Conservation (phyloP, 495 filamentous ascomycete genomes). For the Baudoinia panamericana region DNA sequence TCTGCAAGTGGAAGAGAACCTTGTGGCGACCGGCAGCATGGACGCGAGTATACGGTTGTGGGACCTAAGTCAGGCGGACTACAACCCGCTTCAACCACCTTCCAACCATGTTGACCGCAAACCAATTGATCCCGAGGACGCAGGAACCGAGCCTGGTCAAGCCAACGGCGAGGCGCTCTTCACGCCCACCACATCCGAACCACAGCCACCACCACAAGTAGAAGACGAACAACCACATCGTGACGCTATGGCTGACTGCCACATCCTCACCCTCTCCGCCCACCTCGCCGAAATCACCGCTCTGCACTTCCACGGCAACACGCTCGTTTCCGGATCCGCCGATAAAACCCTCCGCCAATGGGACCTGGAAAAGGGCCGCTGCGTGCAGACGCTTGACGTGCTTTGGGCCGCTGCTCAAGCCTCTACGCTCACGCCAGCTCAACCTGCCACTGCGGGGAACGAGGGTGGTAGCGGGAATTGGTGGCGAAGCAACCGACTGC, state of each 20-base stretch:
- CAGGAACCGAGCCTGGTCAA: too few relatives aligned
- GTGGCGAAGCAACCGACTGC: too few relatives aligned
- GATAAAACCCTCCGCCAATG: conserved; percentile 97
- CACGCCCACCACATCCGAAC: conserved; percentile 6
- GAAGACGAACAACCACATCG: conserved; percentile 40
- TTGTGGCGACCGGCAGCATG: conserved; percentile 89
- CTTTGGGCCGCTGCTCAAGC: conserved; percentile 96
- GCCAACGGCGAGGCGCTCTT: conserved; percentile 31
- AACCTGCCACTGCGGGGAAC: too few relatives aligned
- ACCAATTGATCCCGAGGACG: conserved; percentile 38
- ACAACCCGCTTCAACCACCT: conserved; percentile 27
- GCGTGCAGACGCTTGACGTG: conserved; percentile 96
- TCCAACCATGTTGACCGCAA: conserved; percentile 50
- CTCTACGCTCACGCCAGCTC: too few relatives aligned
- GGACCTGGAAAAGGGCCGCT: conserved; percentile 90
- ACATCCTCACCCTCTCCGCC: conserved; percentile 70
- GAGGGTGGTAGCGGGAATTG: background rate
- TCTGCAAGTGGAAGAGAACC: conserved; percentile 88
- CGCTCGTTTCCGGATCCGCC: conserved; percentile 85
- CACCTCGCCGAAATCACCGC: conserved; percentile 94
- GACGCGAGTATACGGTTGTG: conserved; percentile 91
- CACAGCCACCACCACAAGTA: background rate
- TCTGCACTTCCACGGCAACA: conserved; percentile 74
- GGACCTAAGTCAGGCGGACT: conserved; percentile 67
- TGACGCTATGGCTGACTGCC: conserved; percentile 73